Percentiles rank a stretch among this genome's conserved stretches.
Conservation (phyloP, 352 stramenopile genomes). For the Globisporangium irregulare region DNA sequence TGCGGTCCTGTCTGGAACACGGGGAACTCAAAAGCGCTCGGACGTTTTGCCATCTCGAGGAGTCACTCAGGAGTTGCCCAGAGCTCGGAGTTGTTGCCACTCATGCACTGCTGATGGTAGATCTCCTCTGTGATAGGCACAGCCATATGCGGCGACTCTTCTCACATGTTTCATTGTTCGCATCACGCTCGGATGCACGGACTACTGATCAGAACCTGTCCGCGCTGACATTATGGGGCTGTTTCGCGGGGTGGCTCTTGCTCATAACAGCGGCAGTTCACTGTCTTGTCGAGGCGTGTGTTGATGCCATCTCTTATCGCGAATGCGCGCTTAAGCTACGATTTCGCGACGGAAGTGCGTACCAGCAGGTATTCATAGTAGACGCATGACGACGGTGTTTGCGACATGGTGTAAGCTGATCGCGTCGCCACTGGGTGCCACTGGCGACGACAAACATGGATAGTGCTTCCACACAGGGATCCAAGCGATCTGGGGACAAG, state of each 20-base stretch:
- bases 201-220: neutral
- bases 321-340: neutral
- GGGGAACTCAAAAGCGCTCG: neutral
- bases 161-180: neutral
- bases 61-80: neutral
- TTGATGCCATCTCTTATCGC: neutral
- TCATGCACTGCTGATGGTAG: constrained; percentile 58
- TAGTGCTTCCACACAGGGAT: neutral
- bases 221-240: neutral
- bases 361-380: neutral
- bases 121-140: constrained; percentile 43
- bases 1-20: neutral
- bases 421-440: neutral
- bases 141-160: too few relatives aligned
- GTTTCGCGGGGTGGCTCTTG: neutral
- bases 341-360: neutral
- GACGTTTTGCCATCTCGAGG: neutral
- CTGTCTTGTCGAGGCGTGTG: neutral
- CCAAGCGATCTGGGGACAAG: neutral
- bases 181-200: neutral
- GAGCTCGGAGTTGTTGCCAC: constrained; percentile 4
- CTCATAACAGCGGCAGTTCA: neutral
- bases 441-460: neutral
- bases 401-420: neutral
- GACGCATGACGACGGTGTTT: neutral